A percentile compares a stretch with the other conserved stretches of the same genome.
phyloP scores from a whole-genome alignment of 2,329 filamentous ascomycete genomes.

The Ilyonectria mors-panacis region DNA sequence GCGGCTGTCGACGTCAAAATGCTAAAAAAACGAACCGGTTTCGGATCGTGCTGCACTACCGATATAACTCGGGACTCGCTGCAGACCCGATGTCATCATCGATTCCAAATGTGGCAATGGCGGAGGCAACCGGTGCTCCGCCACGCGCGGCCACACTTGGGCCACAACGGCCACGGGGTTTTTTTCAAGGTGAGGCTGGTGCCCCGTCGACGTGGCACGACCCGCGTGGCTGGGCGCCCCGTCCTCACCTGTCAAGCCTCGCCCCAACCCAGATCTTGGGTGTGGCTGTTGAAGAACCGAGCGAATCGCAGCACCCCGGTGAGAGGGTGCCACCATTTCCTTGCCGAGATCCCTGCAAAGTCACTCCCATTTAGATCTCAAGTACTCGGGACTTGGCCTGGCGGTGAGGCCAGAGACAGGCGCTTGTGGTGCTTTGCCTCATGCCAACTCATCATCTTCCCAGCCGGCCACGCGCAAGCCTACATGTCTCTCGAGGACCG shows the following conservation, averaged over 20 bases:
- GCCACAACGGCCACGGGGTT: constrained; percentile 40
- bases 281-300: constrained; percentile 39
- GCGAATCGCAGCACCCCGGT: constrained; percentile 40
- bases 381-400: constrained; percentile 49
- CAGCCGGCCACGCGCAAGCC: constrained; percentile 43
- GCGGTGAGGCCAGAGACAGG: constrained; percentile 42
- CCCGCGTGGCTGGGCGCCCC: constrained; percentile 51
- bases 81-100: constrained; percentile 21
- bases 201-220: constrained; percentile 60
- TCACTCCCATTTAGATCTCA: constrained; percentile 46
- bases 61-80: constrained; percentile 36
- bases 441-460: constrained; percentile 48
- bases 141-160: constrained; percentile 51
- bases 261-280: constrained; percentile 28
- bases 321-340: constrained; percentile 26
- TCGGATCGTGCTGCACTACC: constrained; percentile 40
- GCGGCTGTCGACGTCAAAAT: constrained; percentile 34
- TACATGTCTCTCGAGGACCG: constrained; percentile 17
- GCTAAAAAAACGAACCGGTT: constrained; percentile 38
- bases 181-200: constrained; percentile 55
- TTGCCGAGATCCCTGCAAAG: constrained; percentile 44
- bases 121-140: constrained; percentile 54
- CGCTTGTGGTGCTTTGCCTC: constrained; percentile 44
- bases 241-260: constrained; percentile 39
- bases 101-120: constrained; percentile 42